Percentiles rank a stretch among this genome's conserved stretches.
phyloP scores from a whole-genome alignment of 2,329 filamentous ascomycete genomes.

The Ceratocystis eucalypticola region DNA sequence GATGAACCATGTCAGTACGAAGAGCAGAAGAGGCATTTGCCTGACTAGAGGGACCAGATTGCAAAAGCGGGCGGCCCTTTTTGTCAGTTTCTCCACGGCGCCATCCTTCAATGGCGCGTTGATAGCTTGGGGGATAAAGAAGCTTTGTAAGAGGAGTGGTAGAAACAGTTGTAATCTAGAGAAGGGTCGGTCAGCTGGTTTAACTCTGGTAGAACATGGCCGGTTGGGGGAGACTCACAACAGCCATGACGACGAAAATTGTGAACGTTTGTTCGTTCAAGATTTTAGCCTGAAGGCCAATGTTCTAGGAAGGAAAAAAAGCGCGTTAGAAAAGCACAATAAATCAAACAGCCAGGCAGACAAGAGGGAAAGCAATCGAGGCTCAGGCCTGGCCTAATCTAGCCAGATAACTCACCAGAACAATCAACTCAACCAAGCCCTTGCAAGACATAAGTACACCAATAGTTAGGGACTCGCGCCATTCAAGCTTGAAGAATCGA shows the following conservation, averaged over 20 bases:
- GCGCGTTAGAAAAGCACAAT: background rate
- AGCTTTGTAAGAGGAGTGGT: constrained; percentile 63
- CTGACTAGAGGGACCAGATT: constrained; percentile 23
- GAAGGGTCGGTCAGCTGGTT: background rate
- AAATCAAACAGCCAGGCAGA: no score
- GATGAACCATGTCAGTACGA: constrained; percentile 33
- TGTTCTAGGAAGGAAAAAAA: constrained; percentile 33
- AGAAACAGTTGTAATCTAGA: constrained; percentile 63
- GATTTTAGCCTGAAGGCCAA: constrained; percentile 72
- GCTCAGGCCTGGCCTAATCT: background rate
- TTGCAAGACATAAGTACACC: constrained; percentile 94
- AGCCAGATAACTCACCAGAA: constrained; percentile 44
- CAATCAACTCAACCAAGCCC: constrained; percentile 84
- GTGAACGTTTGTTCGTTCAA: constrained; percentile 73
- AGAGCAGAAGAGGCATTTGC: constrained; percentile 16
- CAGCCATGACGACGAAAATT: constrained; percentile 87
- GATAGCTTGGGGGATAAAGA: constrained; percentile 57
- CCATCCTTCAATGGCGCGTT: constrained; percentile 40
- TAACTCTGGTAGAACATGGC: background rate
- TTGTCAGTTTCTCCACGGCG: constrained; percentile 83
- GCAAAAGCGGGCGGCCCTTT: constrained; percentile 38
- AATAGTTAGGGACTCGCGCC: constrained; percentile 81
- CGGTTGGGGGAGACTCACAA: background rate
- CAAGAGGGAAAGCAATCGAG: constrained; percentile 24
- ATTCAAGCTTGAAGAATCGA: constrained; percentile 60